These are phyloP conservation scores for Ophiostoma populinum DNA, from an alignment of 2,329 filamentous ascomycete genomes.

Conservation along the genomic window DNA sequence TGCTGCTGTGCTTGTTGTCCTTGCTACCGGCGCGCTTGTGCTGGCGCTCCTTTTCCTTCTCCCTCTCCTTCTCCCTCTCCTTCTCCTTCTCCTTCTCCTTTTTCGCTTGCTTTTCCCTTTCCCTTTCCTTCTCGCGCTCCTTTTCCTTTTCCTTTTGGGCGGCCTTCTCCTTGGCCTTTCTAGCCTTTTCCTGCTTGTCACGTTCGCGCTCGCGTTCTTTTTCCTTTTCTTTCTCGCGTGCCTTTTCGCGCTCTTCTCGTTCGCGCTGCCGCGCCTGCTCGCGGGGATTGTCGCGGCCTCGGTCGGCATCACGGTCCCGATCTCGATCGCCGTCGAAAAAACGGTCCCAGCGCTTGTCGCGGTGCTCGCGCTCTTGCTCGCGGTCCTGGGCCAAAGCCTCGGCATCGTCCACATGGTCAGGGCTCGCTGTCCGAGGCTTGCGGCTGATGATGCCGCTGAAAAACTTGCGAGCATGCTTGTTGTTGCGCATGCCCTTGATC, in stretches of 20 bases:
- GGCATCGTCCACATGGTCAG: constrained; percentile 12
- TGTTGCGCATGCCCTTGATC: constrained; percentile 20
- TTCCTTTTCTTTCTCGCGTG: constrained; percentile 11
- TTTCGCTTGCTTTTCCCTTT: background rate
- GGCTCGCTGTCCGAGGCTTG: constrained; percentile 15
- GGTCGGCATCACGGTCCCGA: background rate
- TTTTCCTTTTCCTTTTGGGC: constrained; percentile 4
- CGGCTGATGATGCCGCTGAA: constrained; percentile 24
- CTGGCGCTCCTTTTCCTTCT: constrained; percentile 4
- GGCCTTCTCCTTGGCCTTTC: background rate
- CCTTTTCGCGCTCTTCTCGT: constrained; percentile 6
- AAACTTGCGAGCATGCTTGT: constrained; percentile 24
- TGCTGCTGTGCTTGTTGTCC: constrained; percentile 1
- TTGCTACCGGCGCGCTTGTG: constrained; percentile 1
- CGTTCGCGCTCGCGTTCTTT: constrained; percentile 11
- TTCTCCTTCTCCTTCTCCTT: background rate
- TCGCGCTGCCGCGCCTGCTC: constrained; percentile 6
- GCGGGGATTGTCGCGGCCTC: constrained; percentile 1
- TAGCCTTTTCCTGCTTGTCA: constrained; percentile 4
- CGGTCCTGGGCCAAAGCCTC: background rate
- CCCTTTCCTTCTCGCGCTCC: background rate
- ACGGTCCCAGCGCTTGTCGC: constrained; percentile 1
- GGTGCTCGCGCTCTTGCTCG: background rate
- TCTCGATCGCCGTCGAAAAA: background rate
- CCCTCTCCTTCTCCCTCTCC: constrained; percentile 3